Conservation (phyloP, 768 basidiomycete genomes). For the Podaxis sp. region DNA sequence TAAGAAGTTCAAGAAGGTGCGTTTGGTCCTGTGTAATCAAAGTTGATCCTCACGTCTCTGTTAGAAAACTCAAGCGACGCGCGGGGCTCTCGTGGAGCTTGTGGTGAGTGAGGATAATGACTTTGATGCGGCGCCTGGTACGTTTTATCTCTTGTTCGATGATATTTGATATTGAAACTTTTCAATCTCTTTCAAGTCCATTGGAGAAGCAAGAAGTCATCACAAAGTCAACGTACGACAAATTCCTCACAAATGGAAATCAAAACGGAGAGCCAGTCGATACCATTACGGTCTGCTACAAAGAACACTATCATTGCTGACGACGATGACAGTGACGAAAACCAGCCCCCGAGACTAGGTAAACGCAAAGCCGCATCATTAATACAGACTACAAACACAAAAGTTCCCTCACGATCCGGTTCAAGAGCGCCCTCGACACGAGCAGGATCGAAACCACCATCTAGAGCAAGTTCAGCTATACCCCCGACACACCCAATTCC, state of each 20-base stretch:
- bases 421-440: conserved; percentile 16
- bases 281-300: conserved; percentile 13
- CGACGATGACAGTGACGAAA: conserved; percentile 20
- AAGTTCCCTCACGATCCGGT: not conserved
- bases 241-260: not conserved
- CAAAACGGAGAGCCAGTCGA: conserved; percentile 4
- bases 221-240: not conserved
- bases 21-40: conserved; percentile 12
- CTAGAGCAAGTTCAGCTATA: conserved; percentile 24
- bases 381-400: not conserved
- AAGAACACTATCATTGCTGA: conserved; percentile 16
- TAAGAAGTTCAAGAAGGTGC: conserved; percentile 79
- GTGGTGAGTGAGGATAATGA: conserved; percentile 50
- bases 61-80: conserved; percentile 27
- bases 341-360: conserved; percentile 36
- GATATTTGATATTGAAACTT: not conserved
- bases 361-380: conserved; percentile 7
- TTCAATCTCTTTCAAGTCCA: not conserved
- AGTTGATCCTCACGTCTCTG: not conserved
- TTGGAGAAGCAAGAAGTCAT: conserved; percentile 5
- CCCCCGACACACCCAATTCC: conserved; percentile 20
- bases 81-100: conserved; percentile 46
- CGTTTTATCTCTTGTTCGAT: conserved; percentile 14
- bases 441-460: conserved; percentile 26
- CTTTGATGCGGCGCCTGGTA: conserved; percentile 53